Evolutionary conservation across 306 rosid species (phyloP).

Genomic region (Rosa chinensis): DNA sequence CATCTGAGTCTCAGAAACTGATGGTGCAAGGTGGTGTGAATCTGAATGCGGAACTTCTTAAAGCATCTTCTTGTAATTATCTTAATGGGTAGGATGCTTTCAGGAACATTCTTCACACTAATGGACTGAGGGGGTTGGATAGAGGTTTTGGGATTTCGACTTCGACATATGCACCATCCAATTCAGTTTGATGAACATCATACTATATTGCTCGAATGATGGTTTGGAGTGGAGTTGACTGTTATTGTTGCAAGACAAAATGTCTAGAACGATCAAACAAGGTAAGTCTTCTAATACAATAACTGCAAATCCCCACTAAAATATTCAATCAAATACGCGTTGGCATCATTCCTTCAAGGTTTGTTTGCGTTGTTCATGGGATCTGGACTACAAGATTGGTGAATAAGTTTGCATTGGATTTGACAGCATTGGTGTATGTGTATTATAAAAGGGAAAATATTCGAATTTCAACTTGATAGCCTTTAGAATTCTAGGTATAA

Average conservation of each 20-base stretch:
- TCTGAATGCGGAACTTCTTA: slow-evolving; percentile 30
- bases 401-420: no score
- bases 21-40: slow-evolving; percentile 66
- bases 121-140: slow-evolving; percentile 74
- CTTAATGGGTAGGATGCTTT: slow-evolving; percentile 73
- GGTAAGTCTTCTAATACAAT: no score
- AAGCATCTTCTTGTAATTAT: slow-evolving; percentile 44
- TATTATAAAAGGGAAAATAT: no score
- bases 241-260: slow-evolving; percentile 35
- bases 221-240: slow-evolving; percentile 78
- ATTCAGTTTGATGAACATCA: slow-evolving; percentile 93
- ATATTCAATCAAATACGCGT: no score
- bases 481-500: no score
- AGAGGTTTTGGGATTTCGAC: slow-evolving; percentile 82
- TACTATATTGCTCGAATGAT: slow-evolving; percentile 70
- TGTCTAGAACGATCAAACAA: no score
- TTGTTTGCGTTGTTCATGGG: no score
- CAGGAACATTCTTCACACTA: slow-evolving; percentile 60
- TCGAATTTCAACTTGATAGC: no score
- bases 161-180: slow-evolving; percentile 81
- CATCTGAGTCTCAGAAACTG: slow-evolving; percentile 37
- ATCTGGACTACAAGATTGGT: no score
- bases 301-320: no score
- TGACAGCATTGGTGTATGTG: no score
- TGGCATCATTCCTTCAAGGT: no score